Evolutionary conservation across 169 alveolate species (phyloP).

Genomic region (Besnoitia besnoiti): DNA sequence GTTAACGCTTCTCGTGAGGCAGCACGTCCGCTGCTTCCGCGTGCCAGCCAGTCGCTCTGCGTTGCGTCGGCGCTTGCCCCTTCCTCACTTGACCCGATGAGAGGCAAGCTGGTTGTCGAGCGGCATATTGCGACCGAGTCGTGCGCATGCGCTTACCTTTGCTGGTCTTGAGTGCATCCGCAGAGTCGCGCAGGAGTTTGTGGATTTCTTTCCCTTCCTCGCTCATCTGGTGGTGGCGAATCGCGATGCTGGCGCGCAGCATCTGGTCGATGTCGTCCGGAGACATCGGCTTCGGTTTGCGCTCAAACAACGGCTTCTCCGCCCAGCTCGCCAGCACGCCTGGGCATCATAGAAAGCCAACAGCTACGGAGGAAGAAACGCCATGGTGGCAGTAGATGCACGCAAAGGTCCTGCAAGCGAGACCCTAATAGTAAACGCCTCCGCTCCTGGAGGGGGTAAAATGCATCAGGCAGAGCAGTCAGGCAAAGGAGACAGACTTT

Average conservation of each 20-base stretch:
- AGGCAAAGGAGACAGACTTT: too few species aligned
- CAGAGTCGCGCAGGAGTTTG: slow-evolving; percentile 89
- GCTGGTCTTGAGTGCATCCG: slow-evolving; percentile 85
- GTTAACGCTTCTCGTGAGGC: too few species aligned
- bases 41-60: too few species aligned
- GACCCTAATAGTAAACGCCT: too few species aligned
- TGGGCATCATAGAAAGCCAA: slow-evolving; percentile 34
- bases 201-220: slow-evolving; percentile 89
- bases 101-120: too few species aligned
- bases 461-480: too few species aligned
- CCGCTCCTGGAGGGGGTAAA: too few species aligned
- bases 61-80: too few species aligned
- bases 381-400: background rate
- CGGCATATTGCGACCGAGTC: background rate
- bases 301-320: slow-evolving; percentile 79
- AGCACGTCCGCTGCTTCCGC: too few species aligned
- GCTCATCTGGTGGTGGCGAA: slow-evolving; percentile 75
- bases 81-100: too few species aligned
- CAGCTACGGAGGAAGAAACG: background rate
- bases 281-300: slow-evolving; percentile 87
- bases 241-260: slow-evolving; percentile 76
- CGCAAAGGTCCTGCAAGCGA: too few species aligned
- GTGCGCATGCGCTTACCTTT: slow-evolving; percentile 27
- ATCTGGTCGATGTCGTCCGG: slow-evolving; percentile 80
- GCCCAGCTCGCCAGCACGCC: slow-evolving; percentile 80